Evolutionary conservation across 177 flowering plant species (phyloP).

Genomic region (Vitis hybrid): DNA sequence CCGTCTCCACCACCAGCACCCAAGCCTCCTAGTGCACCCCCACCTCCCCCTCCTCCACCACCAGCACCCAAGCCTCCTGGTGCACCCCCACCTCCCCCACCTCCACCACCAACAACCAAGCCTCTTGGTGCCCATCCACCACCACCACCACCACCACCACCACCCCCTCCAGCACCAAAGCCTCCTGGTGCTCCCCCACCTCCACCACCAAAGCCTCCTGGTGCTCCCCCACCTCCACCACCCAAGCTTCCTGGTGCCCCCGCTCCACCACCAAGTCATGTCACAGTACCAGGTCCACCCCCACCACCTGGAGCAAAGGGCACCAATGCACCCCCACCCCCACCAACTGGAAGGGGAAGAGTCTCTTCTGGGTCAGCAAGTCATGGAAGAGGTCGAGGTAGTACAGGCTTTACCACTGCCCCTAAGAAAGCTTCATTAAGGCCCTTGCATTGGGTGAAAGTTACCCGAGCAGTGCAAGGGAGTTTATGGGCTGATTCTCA

Average conservation of each 20-base stretch:
- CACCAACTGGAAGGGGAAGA: conserved; percentile 66
- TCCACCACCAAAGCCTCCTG: conserved; percentile 42
- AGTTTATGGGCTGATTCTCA: conserved; percentile 94
- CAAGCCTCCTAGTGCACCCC: conserved; percentile 13
- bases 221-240: conserved; percentile 45
- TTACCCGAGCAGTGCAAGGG: conserved; percentile 92
- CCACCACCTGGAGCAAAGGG: conserved; percentile 52
- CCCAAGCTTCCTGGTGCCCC: conserved; percentile 20
- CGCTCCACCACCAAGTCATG: conserved; percentile 38
- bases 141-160: conserved; percentile 45
- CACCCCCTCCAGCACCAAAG: conserved; percentile 42
- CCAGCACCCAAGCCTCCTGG: conserved; percentile 42
- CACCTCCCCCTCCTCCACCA: conserved; percentile 15
- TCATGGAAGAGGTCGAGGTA: conserved; percentile 57
- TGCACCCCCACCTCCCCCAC: conserved; percentile 45
- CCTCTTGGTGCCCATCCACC: conserved; percentile 34
- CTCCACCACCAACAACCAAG: conserved; percentile 14
- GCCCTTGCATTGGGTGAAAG: conserved; percentile 97
- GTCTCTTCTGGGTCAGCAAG: conserved; percentile 35
- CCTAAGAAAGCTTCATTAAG: conserved; percentile 71
- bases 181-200: conserved; percentile 27
- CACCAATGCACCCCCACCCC: conserved; percentile 57
- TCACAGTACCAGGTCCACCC: conserved; percentile 39
- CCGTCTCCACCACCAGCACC: conserved; percentile 28
- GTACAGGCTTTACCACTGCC: conserved; percentile 29